These are phyloP conservation scores for Aspergillus baeticus DNA, from an alignment of 495 filamentous ascomycete genomes.

Conservation along the genomic window DNA sequence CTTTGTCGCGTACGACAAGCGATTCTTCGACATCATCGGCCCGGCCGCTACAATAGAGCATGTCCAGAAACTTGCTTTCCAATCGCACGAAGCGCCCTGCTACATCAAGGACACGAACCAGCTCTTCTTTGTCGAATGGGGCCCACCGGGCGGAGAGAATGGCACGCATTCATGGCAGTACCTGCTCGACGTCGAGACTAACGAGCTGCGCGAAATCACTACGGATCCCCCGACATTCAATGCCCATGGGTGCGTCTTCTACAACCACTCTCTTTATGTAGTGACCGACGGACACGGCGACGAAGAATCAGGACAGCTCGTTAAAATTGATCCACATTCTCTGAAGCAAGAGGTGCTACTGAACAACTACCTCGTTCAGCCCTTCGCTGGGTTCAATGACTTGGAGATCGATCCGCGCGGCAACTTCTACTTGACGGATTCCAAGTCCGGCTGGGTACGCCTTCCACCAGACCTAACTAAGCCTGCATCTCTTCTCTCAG, in stretches of 20 bases:
- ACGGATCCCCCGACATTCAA: slow-evolving; percentile 14
- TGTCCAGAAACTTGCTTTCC: slow-evolving; percentile 14
- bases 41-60: slow-evolving; percentile 14
- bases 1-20: slow-evolving; percentile 15
- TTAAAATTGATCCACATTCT: slow-evolving; percentile 8
- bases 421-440: slow-evolving; percentile 18
- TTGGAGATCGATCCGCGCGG: slow-evolving; percentile 11
- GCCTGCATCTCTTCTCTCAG: too few species aligned
- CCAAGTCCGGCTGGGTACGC: slow-evolving; percentile 11
- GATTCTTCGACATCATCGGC: slow-evolving; percentile 15
- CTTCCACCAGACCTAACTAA: neutral
- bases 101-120: slow-evolving; percentile 14
- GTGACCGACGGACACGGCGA: slow-evolving; percentile 14
- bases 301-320: neutral
- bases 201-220: slow-evolving; percentile 8
- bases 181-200: slow-evolving; percentile 13
- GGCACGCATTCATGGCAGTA: slow-evolving; percentile 19
- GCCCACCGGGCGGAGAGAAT: slow-evolving; percentile 11
- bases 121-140: slow-evolving; percentile 20
- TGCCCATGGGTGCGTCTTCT: slow-evolving; percentile 16
- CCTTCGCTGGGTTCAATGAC: slow-evolving; percentile 19
- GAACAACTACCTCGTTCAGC: slow-evolving; percentile 16
- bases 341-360: slow-evolving; percentile 9
- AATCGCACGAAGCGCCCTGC: slow-evolving; percentile 16
- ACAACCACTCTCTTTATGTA: slow-evolving; percentile 9